Base-by-base conservation (phyloP, 1,139 yeast species). In the Protomyces gravidus region DNA sequence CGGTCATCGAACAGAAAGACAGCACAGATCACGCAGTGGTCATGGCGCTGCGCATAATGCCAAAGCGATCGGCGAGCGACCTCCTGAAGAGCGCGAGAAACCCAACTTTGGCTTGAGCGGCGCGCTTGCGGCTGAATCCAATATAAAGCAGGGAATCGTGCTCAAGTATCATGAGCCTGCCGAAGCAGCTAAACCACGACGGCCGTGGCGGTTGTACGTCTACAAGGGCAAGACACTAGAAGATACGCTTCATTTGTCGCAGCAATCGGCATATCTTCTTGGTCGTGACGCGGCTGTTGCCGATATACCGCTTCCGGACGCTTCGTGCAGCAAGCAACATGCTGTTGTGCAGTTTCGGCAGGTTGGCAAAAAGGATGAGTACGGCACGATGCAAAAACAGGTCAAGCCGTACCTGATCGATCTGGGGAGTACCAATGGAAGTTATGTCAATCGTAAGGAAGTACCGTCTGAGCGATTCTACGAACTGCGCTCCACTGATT, bases 361-460 rank as follows among this genome's bases (percentile, higher is more conserved):
- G 15, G 66, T 66, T 19, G 46, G 58, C 17, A 64, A 59, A 36
- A 62, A 63, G 45, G 60, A 45, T 27, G 63, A 55, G 33, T 52
- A 45, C 5, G 66, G 65, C 5, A 63, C 62, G 63, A 40, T 64
- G 65, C 21, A 61, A 66, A 17, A 60, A 50, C 3, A 49, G 3
- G 49, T 64, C 25, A 68, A 68, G 36, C 77, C 80, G 2, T 82
- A 79, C 63, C 57, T 82, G 5, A 76, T 81, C 39, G 86, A 82
- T 65, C 68, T 82, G 27, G 78, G 76, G 21, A 78, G 84, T 1
- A 74, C 81, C 2, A 78, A 80, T 64, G 84, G 85, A 0, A 80
- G 85, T 0, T 70, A 70, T 49, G 66, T 82, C 40, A 81, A 82
- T 65, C 79, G 75, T 13, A 72, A 72, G 5, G 71, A 69, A 27